A percentile compares a stretch with the other conserved stretches of the same genome.
phyloP scores from a whole-genome alignment of 192 early-diverging fungal species.

The Spinellus fusiger region DNA sequence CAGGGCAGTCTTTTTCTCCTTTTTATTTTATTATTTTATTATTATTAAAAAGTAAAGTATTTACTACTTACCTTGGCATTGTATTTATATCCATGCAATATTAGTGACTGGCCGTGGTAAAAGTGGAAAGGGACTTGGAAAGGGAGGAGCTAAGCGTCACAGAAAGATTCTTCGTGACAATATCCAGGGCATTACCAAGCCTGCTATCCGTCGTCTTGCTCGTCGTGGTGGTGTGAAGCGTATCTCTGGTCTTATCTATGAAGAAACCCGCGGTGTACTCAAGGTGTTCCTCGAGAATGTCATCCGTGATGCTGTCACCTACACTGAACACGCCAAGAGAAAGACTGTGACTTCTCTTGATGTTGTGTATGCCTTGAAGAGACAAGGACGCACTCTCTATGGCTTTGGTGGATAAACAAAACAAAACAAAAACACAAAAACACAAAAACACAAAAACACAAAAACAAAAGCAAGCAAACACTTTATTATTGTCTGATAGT shows the following conservation, averaged over 20 bases:
- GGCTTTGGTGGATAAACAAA: conserved; percentile 50
- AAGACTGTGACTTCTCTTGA: conserved; percentile 99
- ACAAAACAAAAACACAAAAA: no score
- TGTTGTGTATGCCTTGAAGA: conserved; percentile 98
- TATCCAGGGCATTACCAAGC: conserved; percentile 56
- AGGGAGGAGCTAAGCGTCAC: conserved; percentile 98
- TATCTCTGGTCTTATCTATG: conserved; percentile 95
- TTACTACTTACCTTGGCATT: no score
- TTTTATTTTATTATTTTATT: no score
- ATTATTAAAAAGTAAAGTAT: no score
- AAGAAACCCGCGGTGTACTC: conserved; percentile 94
- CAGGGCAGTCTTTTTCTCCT: no score
- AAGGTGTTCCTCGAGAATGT: conserved; percentile 98
- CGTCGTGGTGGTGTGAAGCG: conserved; percentile 99
- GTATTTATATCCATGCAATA: not conserved
- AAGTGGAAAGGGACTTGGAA: no score
- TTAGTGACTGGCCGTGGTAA: conserved; percentile 92
- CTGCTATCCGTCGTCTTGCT: conserved; percentile 89
- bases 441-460: no score
- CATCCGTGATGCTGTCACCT: conserved; percentile 94
- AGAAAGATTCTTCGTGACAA: conserved; percentile 99
- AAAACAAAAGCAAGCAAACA: no score
- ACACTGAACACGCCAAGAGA: conserved; percentile 95
- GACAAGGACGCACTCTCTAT: conserved; percentile 93
- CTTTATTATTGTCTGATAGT: no score